Percentiles rank a stretch among this genome's conserved stretches.
phyloP scores from a whole-genome alignment of 2,329 filamentous ascomycete species.

The Xylaria sp. region DNA sequence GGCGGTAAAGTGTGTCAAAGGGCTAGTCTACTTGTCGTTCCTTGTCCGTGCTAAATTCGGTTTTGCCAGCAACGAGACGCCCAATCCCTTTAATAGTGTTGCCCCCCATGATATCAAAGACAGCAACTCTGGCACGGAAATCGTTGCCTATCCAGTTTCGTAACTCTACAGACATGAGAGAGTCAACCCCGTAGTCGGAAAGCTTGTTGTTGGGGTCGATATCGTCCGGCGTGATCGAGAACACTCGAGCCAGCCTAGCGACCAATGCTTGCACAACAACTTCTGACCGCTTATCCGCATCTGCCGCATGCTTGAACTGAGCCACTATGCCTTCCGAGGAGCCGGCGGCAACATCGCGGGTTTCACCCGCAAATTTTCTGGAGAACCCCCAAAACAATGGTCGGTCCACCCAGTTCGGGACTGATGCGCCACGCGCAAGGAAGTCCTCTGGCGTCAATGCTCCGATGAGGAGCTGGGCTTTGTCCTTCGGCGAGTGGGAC shows the following conservation, averaged over 20 bases:
- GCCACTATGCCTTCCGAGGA: constrained; percentile 4
- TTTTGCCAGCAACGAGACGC: too few relatives aligned
- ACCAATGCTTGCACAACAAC: constrained; percentile 18
- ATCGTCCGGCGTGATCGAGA: constrained; percentile 28
- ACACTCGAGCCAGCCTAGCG: constrained; percentile 17
- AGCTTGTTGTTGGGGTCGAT: constrained; percentile 31
- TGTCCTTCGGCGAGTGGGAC: neutral
- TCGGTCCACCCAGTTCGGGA: constrained; percentile 10
- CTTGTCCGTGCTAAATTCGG: too few relatives aligned
- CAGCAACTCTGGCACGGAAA: constrained; percentile 16
- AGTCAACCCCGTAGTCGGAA: constrained; percentile 37
- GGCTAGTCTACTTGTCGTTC: too few relatives aligned
- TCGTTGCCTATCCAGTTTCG: constrained; percentile 34
- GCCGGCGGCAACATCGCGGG: neutral
- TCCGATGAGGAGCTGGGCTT: constrained; percentile 23
- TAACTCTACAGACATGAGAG: constrained; percentile 38
- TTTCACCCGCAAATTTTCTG: constrained; percentile 2
- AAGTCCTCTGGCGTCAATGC: constrained; percentile 19
- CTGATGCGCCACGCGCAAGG: constrained; percentile 9
- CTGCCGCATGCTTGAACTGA: constrained; percentile 16
- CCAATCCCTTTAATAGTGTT: constrained; percentile 14
- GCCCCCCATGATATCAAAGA: constrained; percentile 25
- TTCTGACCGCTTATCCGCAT: constrained; percentile 12
- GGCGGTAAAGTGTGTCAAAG: too few relatives aligned
- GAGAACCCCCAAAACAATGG: constrained; percentile 20